Evolutionary conservation across 108 stramenopile genomes (phyloP).

Genomic region (Stephanodiscus minutulus): DNA sequence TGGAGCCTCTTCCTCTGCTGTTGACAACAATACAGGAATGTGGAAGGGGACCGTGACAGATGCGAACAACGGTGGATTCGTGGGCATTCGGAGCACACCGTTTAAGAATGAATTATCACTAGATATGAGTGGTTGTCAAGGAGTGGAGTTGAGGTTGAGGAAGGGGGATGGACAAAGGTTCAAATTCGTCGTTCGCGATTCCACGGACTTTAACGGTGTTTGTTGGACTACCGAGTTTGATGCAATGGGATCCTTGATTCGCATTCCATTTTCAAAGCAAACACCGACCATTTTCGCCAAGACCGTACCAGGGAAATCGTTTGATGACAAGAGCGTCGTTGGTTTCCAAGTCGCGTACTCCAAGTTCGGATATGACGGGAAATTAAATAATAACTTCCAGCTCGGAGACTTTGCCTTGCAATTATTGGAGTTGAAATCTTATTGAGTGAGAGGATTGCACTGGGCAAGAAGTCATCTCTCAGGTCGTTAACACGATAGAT

Average conservation of each 20-base stretch:
- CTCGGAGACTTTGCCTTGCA: conserved; percentile 64
- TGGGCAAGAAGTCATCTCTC: no score
- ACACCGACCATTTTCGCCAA: conserved; percentile 75
- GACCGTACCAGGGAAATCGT: conserved; percentile 46
- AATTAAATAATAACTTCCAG: conserved; percentile 58
- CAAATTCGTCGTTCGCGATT: conserved; percentile 75
- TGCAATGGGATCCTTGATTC: conserved; percentile 22
- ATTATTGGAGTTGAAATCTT: conserved; percentile 58
- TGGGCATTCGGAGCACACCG: conserved; percentile 79
- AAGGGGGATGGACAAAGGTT: conserved; percentile 47
- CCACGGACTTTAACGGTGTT: conserved; percentile 82
- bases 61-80: conserved; percentile 85
- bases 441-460: conserved; percentile 16
- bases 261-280: conserved; percentile 65
- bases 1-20: conserved; percentile 70
- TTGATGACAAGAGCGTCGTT: conserved; percentile 52
- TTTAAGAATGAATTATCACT: conserved; percentile 42
- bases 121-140: conserved; percentile 67
- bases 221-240: conserved; percentile 75
- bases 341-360: conserved; percentile 79
- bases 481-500: neutral
- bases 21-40: conserved; percentile 62
- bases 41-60: conserved; percentile 82
- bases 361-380: conserved; percentile 83
- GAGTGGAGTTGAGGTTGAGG: conserved; percentile 56